phyloP scores from a whole-genome alignment of 805 yeast species.

The Saturnispora gosingensis region DNA sequence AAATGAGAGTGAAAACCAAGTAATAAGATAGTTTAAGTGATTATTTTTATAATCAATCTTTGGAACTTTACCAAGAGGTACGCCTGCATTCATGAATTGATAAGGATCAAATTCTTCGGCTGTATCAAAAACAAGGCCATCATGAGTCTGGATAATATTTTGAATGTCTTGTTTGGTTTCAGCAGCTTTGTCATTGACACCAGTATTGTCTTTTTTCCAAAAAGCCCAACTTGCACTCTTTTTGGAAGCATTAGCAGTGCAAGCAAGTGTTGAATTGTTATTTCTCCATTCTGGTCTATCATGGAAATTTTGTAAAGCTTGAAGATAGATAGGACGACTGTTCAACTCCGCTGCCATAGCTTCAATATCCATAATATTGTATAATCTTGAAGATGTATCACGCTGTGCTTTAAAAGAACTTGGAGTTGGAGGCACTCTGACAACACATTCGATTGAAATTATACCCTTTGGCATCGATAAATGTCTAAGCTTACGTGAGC shows the following conservation, averaged over 20 bases:
- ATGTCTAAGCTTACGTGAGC: conserved; percentile 48
- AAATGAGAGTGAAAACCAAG: conserved; percentile 87
- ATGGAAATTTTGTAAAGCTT: conserved; percentile 56
- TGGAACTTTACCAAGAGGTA: conserved; percentile 83
- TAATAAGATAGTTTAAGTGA: conserved; percentile 83
- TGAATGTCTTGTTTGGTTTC: not conserved
- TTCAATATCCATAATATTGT: conserved; percentile 71
- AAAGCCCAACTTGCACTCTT: conserved; percentile 9
- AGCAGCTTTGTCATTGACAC: not conserved
- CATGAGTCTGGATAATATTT: conserved; percentile 5
- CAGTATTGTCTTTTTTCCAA: conserved; percentile 7
- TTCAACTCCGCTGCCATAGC: conserved; percentile 68
- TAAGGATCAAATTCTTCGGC: conserved; percentile 38
- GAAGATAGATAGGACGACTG: conserved; percentile 65
- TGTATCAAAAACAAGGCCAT: conserved; percentile 15
- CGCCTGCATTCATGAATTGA: conserved; percentile 71
- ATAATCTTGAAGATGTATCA: conserved; percentile 56
- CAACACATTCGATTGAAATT: conserved; percentile 62
- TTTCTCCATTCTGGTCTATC: conserved; percentile 48
- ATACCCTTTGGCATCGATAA: conserved; percentile 66
- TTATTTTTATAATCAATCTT: conserved; percentile 75
- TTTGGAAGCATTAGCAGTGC: conserved; percentile 1
- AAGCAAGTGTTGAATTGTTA: conserved; percentile 7
- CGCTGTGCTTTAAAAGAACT: conserved; percentile 61
- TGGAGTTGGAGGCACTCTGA: conserved; percentile 58